Evolutionary conservation across 2,329 filamentous ascomycete genomes (phyloP).

Genomic region (Samsoniella hepiali): DNA sequence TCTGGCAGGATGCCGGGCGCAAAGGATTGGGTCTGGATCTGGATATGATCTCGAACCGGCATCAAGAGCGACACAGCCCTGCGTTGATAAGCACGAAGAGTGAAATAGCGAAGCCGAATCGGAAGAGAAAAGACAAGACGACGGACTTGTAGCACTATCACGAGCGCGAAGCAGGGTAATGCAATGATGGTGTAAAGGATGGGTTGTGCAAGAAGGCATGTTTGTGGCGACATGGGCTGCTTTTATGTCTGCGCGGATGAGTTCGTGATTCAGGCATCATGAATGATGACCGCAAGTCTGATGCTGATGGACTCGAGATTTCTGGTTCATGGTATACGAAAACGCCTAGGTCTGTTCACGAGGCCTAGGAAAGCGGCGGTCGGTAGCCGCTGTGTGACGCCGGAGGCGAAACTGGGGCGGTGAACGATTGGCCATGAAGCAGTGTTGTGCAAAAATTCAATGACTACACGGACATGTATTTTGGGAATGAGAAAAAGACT

Average conservation of each 20-base stretch:
- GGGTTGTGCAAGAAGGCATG: not conserved
- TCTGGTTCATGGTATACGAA: not conserved
- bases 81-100: not conserved
- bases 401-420: not conserved
- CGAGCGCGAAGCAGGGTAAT: no score
- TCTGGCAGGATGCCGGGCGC: conserved; percentile 34
- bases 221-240: not conserved
- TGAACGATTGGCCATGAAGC: not conserved
- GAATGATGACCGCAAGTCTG: not conserved
- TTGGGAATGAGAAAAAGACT: no score
- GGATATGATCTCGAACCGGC: conserved; percentile 22
- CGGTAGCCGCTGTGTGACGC: conserved; percentile 1
- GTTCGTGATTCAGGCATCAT: not conserved
- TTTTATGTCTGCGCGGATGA: not conserved
- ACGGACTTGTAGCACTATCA: no score
- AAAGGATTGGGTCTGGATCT: conserved; percentile 27
- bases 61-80: conserved; percentile 21
- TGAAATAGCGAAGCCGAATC: not conserved
- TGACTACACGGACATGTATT: no score
- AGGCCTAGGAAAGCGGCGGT: not conserved
- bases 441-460: not conserved
- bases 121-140: no score
- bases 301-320: not conserved
- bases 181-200: not conserved
- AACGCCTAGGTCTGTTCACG: not conserved